phyloP scores from a whole-genome alignment of 768 basidiomycete species.

The Pleurotus cornucopiae region DNA sequence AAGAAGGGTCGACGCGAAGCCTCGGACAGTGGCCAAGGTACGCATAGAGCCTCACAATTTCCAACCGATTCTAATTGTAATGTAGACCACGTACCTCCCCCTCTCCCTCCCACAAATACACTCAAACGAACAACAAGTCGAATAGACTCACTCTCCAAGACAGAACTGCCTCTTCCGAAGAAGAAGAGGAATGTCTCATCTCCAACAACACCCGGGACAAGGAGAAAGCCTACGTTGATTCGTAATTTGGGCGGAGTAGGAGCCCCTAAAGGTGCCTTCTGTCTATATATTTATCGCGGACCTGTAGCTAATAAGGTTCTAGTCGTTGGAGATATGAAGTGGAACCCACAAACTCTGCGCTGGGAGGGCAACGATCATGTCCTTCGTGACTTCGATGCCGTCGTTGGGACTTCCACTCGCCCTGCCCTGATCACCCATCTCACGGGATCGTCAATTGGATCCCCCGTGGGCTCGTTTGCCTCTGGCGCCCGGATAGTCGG shows the following conservation, averaged over 20 bases:
- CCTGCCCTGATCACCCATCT: slow-evolving; percentile 96
- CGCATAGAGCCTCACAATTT: no score
- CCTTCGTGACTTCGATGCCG: slow-evolving; percentile 86
- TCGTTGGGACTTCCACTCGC: slow-evolving; percentile 76
- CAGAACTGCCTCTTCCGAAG: slow-evolving; percentile 30
- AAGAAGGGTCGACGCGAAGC: slow-evolving; percentile 51
- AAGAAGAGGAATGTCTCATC: slow-evolving; percentile 53
- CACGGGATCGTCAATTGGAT: slow-evolving; percentile 82
- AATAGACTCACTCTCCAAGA: slow-evolving; percentile 47
- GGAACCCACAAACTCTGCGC: slow-evolving; percentile 84
- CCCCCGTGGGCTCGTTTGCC: slow-evolving; percentile 69
- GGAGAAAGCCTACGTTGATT: slow-evolving; percentile 83
- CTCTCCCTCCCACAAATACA: slow-evolving; percentile 43
- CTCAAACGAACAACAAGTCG: slow-evolving; percentile 53
- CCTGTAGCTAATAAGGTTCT: slow-evolving; percentile 4
- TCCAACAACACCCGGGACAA: slow-evolving; percentile 39
- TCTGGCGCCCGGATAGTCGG: slow-evolving; percentile 88
- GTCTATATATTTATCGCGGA: no score
- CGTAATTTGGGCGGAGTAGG: slow-evolving; percentile 69
- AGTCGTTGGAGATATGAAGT: slow-evolving; percentile 97
- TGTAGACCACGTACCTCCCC: slow-evolving; percentile 13
- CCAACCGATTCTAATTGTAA: no score
- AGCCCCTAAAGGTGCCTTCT: slow-evolving; percentile 66
- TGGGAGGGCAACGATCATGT: slow-evolving; percentile 98
- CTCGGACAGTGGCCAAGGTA: slow-evolving; percentile 39